Evolutionary conservation across 345 rosid genomes (phyloP), one percentile per base, ranked within the genome.

Genomic region (Pugionium dolabratum): DNA sequence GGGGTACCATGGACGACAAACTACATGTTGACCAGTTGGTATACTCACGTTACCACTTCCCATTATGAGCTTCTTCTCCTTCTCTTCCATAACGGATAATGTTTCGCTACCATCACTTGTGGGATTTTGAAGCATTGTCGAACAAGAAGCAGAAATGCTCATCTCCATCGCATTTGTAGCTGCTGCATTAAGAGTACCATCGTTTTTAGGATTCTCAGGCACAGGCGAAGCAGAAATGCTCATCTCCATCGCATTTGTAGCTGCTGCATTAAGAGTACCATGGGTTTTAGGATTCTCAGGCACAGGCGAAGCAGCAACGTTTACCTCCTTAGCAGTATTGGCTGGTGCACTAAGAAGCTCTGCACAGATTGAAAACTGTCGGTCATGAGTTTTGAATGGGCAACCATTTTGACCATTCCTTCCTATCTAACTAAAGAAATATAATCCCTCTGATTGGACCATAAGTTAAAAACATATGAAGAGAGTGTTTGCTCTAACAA

Each of bases 1-100:
- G 0, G 63, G 53, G 4, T 59, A 59, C 68, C 62, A 66, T 31
- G 77, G 77, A 10, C 52, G 45, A 60, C 54, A 54, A 8, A 73
- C 58, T 47, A 73, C 52, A 66, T 66, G 72, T 7, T 66, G 62
- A 7, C 67, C 77, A 3, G 0, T 30, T 44, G 68, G 57, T 45
- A 39, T 45, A 46, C 58, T 53, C 26, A 2, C 11, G 51, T 59
- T 32, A 41, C 53, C 64, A 9, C 33, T 40, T 73, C 77, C 77
- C 62, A 73, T 73, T 54, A 51, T 33, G 8, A 73, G 39, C 40
- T 53, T 45, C 37, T 60, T 66, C 18, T 32, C 64, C 25, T 11
- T 53, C 47, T 59, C 62, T 41, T 50, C 69, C 29, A 51, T 61
- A 43, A 39, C 37, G 29, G 47, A 28, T 50, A 48, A 26, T 49